Conservation (phyloP, 163 green algal genomes). For the Chlorella variabilis region DNA sequence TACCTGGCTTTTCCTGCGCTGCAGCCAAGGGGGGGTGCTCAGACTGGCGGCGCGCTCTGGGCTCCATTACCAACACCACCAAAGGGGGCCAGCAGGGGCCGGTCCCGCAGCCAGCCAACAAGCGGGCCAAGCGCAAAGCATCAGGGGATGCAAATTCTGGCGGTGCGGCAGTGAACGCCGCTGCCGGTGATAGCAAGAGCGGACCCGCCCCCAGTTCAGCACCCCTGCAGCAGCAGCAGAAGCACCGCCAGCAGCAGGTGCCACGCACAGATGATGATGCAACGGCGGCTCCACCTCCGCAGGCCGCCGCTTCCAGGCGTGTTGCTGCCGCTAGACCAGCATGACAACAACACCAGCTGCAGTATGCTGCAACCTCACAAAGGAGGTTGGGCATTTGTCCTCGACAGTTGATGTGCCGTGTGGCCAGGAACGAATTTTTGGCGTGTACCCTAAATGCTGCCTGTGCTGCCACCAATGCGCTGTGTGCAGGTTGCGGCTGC, state of each 20-base stretch:
- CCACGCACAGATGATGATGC: neutral
- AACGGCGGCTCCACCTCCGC: neutral
- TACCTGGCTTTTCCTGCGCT: too few species aligned
- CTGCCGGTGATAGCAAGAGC: neutral
- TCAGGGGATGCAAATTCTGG: neutral
- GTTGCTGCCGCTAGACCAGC: neutral
- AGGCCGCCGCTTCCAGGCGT: neutral
- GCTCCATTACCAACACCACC: constrained; percentile 31
- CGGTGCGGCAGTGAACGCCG: neutral
- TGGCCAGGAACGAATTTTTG: too few species aligned
- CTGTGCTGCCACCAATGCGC: neutral
- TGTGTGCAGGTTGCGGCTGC: constrained; percentile 36
- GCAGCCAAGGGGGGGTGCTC: constrained; percentile 13
- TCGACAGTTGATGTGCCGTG: too few species aligned
- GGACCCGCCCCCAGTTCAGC: too few species aligned
- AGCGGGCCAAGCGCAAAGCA: neutral
- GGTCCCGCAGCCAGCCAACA: neutral
- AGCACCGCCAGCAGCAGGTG: neutral
- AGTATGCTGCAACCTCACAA: too few species aligned
- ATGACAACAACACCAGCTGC: too few species aligned
- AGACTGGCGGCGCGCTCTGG: constrained; percentile 19
- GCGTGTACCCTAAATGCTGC: too few species aligned
- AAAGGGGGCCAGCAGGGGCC: constrained; percentile 8
- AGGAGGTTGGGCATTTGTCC: too few species aligned
- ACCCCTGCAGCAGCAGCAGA: neutral